phyloP scores from a whole-genome alignment of 371 early-diverging fungal species.

The Mortierella polycephala region DNA sequence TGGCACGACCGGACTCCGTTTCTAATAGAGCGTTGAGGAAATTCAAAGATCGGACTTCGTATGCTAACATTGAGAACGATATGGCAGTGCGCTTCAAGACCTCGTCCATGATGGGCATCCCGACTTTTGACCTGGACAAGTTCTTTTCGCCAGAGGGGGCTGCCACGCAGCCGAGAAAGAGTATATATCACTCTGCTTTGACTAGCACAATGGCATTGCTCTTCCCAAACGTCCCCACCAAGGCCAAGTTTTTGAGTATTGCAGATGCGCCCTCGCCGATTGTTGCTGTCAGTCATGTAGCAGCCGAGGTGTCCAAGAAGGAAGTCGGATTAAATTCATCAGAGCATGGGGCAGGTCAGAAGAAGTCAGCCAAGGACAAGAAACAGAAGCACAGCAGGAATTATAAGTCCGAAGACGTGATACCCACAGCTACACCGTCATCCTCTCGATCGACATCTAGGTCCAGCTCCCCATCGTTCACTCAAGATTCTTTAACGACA shows the following conservation, averaged over 20 bases:
- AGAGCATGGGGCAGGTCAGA: neutral
- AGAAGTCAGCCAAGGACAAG: neutral
- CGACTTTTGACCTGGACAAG: conserved; percentile 41
- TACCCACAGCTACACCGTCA: neutral
- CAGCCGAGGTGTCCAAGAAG: neutral
- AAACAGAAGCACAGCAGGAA: neutral
- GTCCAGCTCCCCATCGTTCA: conserved; percentile 8
- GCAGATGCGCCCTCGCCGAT: conserved; percentile 39
- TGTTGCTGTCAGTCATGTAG: conserved; percentile 33
- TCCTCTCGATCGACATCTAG: conserved; percentile 3
- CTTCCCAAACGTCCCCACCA: conserved; percentile 31
- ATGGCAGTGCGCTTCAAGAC: conserved; percentile 52
- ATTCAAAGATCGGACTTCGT: conserved; percentile 49
- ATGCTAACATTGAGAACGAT: conserved; percentile 57
- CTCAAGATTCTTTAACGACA: neutral
- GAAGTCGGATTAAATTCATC: neutral
- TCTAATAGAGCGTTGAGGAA: conserved; percentile 40
- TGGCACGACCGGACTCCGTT: conserved; percentile 50
- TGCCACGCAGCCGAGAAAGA: conserved; percentile 28
- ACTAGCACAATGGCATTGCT: conserved; percentile 33
- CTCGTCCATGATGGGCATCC: conserved; percentile 53
- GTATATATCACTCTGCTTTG: conserved; percentile 27
- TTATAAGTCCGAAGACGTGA: too few relatives aligned
- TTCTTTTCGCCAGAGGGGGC: conserved; percentile 49
- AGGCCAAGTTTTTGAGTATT: conserved; percentile 29